Evolutionary conservation across 805 yeast species (phyloP).

Genomic region (Kodamaea restingae): DNA sequence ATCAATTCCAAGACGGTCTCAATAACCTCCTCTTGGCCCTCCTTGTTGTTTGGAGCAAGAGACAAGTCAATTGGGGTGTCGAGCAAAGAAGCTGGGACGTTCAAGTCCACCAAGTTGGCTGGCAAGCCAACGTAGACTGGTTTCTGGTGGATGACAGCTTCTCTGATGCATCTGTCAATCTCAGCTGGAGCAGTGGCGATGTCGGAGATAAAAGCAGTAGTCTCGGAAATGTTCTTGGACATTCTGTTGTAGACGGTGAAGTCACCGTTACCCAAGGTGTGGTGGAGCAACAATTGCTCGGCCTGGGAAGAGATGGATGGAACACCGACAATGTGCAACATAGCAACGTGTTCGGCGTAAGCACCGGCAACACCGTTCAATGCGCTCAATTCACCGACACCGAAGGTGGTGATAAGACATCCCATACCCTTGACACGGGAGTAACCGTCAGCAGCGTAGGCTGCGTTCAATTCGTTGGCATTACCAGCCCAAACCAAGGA

Average conservation of each 20-base stretch:
- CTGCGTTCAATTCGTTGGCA: conserved; percentile 32
- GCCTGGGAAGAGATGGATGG: conserved; percentile 31
- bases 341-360: conserved; percentile 34
- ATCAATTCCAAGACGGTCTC: conserved; percentile 22
- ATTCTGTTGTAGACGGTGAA: conserved; percentile 36
- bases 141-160: conserved; percentile 31
- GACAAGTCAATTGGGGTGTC: conserved; percentile 28
- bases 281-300: conserved; percentile 39
- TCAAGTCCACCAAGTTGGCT: conserved; percentile 33
- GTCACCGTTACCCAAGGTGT: conserved; percentile 43
- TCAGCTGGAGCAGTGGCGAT: conserved; percentile 27
- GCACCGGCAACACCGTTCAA: conserved; percentile 34
- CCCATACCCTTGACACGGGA: conserved; percentile 26
- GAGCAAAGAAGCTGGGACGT: conserved; percentile 26
- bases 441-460: conserved; percentile 26
- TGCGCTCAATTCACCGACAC: conserved; percentile 36
- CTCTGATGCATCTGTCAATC: conserved; percentile 31
- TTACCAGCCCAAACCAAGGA: conserved; percentile 35
- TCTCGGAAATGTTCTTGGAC: conserved; percentile 30
- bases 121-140: conserved; percentile 34
- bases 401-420: conserved; percentile 30
- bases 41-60: conserved; percentile 25
- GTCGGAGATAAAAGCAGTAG: conserved; percentile 28
- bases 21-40: conserved; percentile 31
- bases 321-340: conserved; percentile 33